Evolutionary conservation across 2,329 filamentous ascomycete genomes (phyloP), one percentile per base, ranked within the genome.

Genomic region (Aureobasidium musti): DNA sequence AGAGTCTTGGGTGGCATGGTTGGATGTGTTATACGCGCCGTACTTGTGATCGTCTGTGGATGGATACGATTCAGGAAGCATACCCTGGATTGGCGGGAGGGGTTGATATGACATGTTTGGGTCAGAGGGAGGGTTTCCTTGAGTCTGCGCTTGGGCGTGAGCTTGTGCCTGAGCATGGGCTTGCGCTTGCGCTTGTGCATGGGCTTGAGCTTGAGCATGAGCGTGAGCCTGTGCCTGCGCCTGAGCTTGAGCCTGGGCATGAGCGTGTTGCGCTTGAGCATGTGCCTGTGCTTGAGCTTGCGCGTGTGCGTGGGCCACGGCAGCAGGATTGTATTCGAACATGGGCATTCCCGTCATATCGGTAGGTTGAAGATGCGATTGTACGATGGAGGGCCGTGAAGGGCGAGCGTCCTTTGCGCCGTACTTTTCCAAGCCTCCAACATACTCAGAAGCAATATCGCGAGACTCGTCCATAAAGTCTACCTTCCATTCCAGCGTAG

Each of bases 381-480:
- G 63, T 23, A 35, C 53, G 26, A 78, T 70, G 28, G 70, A 64
- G 5, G 41, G 45, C 43, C 49, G 59, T n/a, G 50, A 50, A 54
- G 64, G 69, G 17, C 53, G 64, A 41, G 50, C 39, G 11, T 78
- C 65, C 82, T 86, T 75, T 5, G 82, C 82, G 28, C 87, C 83
- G 68, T 97, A 97, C 69, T 87, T 87, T 70, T 87, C 85, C 28
- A 89, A 79, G 0, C 94, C 94, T 4, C 91, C 92, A 63, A 86
- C 83, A 76, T 98, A 98, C 75, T 97, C 92, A 0, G 91, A 94
- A 7, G 94, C 94, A 76, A 97, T 96, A 54, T 90, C 84, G 35
- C 92, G 86, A 26, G 93, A 97, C 75, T 98, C 92, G 74, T 97
- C 94, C 73, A 90, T 84, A 71, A 98, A 97, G 63, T 86, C 83